A percentile compares a stretch with the other conserved stretches of the same genome.
Conservation (phyloP, 1,284 basidiomycete species). For the Lignosus rhinocerotis region DNA sequence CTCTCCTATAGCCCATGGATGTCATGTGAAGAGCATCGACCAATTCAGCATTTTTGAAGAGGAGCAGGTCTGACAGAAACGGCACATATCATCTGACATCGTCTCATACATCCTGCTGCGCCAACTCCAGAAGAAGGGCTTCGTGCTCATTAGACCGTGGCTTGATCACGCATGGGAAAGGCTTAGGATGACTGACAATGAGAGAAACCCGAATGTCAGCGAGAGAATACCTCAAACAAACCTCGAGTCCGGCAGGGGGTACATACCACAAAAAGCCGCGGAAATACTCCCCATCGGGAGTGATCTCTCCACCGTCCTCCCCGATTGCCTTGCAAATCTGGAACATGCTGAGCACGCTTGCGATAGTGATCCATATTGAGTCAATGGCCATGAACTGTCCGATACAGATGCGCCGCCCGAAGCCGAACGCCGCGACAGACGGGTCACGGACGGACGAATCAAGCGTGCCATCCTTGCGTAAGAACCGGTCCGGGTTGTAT, state of each 20-base stretch:
- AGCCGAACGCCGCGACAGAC: conserved; percentile 29
- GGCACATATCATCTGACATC: not conserved
- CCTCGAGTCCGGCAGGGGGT: not conserved
- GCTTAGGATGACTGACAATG: conserved; percentile 21
- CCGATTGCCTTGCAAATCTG: conserved; percentile 26
- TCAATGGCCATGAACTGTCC: conserved; percentile 34
- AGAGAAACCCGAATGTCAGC: not conserved
- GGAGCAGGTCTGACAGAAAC: not conserved
- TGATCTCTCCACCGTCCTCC: conserved; percentile 19
- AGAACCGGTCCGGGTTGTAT: conserved; percentile 44
- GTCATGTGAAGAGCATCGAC: no score
- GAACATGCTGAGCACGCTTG: conserved; percentile 37
- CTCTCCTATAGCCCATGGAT: no score
- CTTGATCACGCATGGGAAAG: conserved; percentile 23
- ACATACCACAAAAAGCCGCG: conserved; percentile 21
- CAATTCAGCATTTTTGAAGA: no score
- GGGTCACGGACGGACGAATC: conserved; percentile 22
- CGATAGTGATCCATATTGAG: conserved; percentile 37
- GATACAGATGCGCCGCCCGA: conserved; percentile 13
- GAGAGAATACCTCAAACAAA: not conserved
- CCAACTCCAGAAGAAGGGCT: conserved; percentile 15
- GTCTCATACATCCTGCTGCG: conserved; percentile 5
- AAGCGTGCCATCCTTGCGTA: conserved; percentile 19
- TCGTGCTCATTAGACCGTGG: conserved; percentile 23
- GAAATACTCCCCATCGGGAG: conserved; percentile 20